Base-by-base conservation (phyloP, 345 rosid genomes). In the Laguncularia racemosa region DNA sequence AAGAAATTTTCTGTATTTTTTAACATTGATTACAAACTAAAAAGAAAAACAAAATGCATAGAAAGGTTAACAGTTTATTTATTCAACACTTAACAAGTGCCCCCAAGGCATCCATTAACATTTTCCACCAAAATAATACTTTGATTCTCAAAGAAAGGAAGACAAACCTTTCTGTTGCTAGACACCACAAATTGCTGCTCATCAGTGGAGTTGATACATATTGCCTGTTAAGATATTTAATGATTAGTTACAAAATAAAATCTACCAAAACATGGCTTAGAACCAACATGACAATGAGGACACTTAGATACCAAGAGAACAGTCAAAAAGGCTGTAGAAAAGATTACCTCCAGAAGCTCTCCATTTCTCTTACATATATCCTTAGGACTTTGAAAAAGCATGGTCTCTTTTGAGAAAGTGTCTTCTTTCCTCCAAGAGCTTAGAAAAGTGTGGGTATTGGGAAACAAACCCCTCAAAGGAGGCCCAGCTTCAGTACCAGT, bases 91-190 rank as follows among this genome's bases (percentile, higher is more conserved):
- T 28, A 10, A 28, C 46, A 55, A 33, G 19, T 38, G 45, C 57
- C 14, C 20, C 12, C 9, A 12, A 19, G 17, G 52, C 46, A 16
- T 15, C 51, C 52, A 40, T 14, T 44, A 50, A 20, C 16, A 20
- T 19, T 46, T 18, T 28, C 19, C n/a, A 46, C 3, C 33, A 53
- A 58, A 54, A 28, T 38, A 46, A 14, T 52, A 50, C 40, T 16
- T 44, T 43, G 40, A 57, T 47, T 48, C 40, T 33, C 40, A 33
- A 49, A 0, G 18, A 44, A 28, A 52, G 46, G 23, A 55, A 63
- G 55, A 76, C 87, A 72, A 65, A 91, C 98, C 96, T 91, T 91
- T 63, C 85, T 77, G 66, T 81, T 86, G 85, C 95, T 84, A 48
- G 98, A 84, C 55, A 91, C 64, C 66, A 91, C 98, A 70, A 80